Evolutionary conservation across 2,329 filamentous ascomycete genomes (phyloP), one percentile per base, ranked within the genome.

Genomic region (Rhynchosporium graminicola): DNA sequence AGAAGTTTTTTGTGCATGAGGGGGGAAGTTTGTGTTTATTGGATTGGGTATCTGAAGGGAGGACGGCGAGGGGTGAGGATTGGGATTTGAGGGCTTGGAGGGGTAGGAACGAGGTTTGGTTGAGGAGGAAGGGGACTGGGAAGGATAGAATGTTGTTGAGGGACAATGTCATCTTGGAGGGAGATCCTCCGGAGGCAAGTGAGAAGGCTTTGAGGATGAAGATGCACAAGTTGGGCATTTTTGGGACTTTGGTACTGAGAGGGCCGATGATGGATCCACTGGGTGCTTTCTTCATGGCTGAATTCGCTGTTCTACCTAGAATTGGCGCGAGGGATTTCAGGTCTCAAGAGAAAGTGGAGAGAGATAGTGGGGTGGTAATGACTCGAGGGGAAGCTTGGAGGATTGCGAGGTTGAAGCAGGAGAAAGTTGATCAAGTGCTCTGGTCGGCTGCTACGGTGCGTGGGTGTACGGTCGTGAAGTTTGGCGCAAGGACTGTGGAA

Each of bases 21-120:
- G 76, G 72, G 5, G 84, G 80, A 69, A 87, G 88, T 46, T 77
- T 98, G 13, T 96, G 92, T 73, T 82, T 96, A 2, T 79, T 97
- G 51, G 95, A 99, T 76, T 99, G 95, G 95, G 92, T 98, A 6
- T 96, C 88, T 2, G 90, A 94, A 72, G 95, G 95, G 7, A 86
- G 95, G 20, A 85, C 82, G 4, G 93, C 95, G 4, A 85, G 90
- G 52, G 93, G 92, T 29, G 95, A 99, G 77, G 83, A 91, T 66
- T 99, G 95, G 95, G 88, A 87, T 69, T 87, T 97, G 64, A 79
- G 83, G 61, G 83, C 82, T 65, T 98, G 95, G 86, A 85, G 81
- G 63, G 92, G 92, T 9, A 83, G 90, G 67, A 98, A 97, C 73
- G 95, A 99, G 77, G 83, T 98, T n/a, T 94, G 89, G 87, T 74